A percentile compares a stretch with the other conserved stretches of the same genome.
Conservation (phyloP, 495 filamentous ascomycete species). For the Podospora appendiculata region DNA sequence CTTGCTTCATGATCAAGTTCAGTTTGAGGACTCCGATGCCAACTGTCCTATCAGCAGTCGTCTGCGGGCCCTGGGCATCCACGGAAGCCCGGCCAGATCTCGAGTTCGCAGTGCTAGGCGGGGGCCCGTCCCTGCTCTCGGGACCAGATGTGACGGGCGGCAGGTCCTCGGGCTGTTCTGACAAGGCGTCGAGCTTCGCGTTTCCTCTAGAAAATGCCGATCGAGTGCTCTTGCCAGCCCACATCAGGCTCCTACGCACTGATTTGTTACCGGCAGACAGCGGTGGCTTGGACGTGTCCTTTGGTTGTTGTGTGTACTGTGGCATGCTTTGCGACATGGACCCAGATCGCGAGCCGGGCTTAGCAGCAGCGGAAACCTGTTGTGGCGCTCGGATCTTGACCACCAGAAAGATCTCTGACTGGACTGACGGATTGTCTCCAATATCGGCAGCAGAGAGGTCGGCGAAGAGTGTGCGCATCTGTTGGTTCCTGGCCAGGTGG, state of each 20-base stretch:
- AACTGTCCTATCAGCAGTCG: slow-evolving; percentile 51
- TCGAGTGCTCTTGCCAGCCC: slow-evolving; percentile 51
- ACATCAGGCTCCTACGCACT: slow-evolving; percentile 80
- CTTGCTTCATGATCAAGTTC: slow-evolving; percentile 67
- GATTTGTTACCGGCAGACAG: slow-evolving; percentile 40
- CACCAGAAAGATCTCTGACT: slow-evolving; percentile 71
- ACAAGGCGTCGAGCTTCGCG: slow-evolving; percentile 39
- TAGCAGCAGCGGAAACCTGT: slow-evolving; percentile 35
- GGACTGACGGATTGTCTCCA: slow-evolving; percentile 61
- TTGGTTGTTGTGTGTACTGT: slow-evolving; percentile 20
- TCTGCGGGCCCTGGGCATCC: slow-evolving; percentile 35
- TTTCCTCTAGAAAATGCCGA: slow-evolving; percentile 38
- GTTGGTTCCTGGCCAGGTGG: slow-evolving; percentile 48
- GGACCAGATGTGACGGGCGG: slow-evolving; percentile 17
- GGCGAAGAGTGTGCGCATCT: slow-evolving; percentile 78
- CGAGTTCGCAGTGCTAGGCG: slow-evolving; percentile 50
- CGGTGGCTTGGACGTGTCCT: slow-evolving; percentile 32
- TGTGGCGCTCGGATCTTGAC: slow-evolving; percentile 67
- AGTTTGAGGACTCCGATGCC: slow-evolving; percentile 79
- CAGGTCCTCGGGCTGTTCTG: slow-evolving; percentile 38
- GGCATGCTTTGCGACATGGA: slow-evolving; percentile 23
- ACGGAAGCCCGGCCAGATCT: slow-evolving; percentile 34
- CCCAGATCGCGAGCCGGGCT: slow-evolving; percentile 40
- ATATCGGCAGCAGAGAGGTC: slow-evolving; percentile 77
- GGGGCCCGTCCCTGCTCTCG: slow-evolving; percentile 36